Percentiles rank a stretch among this genome's conserved stretches.
phyloP scores from a whole-genome alignment of 805 yeast genomes.

The Kuraishia ogatae region DNA sequence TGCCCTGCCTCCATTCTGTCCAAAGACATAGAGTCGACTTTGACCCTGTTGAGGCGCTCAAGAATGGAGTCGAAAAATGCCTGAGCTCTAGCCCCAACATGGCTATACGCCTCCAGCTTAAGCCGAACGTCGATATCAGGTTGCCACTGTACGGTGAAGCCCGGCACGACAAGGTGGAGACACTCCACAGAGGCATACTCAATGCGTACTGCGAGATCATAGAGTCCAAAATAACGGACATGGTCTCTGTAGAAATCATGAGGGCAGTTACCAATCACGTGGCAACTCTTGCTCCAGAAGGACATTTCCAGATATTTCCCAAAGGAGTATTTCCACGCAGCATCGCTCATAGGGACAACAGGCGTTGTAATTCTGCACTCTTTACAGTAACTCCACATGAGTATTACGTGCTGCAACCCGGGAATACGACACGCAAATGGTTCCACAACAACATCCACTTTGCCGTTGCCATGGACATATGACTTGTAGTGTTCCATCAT shows the following conservation, averaged over 20 bases:
- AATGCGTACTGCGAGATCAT: conserved; percentile 68
- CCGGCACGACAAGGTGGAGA: conserved; percentile 75
- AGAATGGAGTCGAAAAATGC: conserved; percentile 67
- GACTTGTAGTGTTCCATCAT: conserved; percentile 71
- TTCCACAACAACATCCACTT: conserved; percentile 71
- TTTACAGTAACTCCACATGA: conserved; percentile 90
- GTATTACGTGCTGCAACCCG: conserved; percentile 55
- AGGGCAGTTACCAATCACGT: conserved; percentile 57
- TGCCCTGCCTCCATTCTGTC: conserved; percentile 69
- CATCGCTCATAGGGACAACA: conserved; percentile 71
- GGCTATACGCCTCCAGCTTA: conserved; percentile 53
- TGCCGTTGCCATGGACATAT: conserved; percentile 83
- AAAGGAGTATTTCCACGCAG: conserved; percentile 83
- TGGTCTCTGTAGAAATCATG: conserved; percentile 83
- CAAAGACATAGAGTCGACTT: conserved; percentile 61
- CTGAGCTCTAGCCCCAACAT: conserved; percentile 42
- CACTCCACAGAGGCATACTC: conserved; percentile 70
- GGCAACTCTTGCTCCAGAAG: conserved; percentile 63
- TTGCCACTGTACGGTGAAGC: conserved; percentile 59
- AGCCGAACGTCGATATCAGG: conserved; percentile 61
- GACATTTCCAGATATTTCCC: conserved; percentile 87
- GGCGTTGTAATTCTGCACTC: conserved; percentile 71
- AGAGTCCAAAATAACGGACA: conserved; percentile 74
- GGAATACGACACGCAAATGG: conserved; percentile 45
- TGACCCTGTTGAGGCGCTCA: conserved; percentile 67